These are phyloP conservation scores for Phylloporus arenicola DNA, from an alignment of 768 basidiomycete species.

Conservation along the genomic window DNA sequence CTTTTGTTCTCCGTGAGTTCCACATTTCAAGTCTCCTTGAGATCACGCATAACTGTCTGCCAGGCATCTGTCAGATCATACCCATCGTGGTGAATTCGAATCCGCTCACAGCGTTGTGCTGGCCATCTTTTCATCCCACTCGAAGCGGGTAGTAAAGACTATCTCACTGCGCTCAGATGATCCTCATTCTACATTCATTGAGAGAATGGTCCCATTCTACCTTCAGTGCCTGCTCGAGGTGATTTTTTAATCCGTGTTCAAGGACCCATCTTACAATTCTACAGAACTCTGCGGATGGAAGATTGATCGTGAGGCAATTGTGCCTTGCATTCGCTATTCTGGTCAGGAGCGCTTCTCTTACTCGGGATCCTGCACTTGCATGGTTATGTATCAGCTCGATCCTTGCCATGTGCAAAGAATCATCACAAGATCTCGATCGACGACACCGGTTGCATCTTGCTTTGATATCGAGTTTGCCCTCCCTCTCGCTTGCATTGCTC, in stretches of 20 bases:
- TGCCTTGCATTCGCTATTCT: slow-evolving; percentile 71
- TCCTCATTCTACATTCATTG: slow-evolving; percentile 37
- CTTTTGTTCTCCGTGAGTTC: slow-evolving; percentile 60
- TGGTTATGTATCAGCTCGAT: slow-evolving; percentile 65
- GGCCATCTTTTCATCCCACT: slow-evolving; percentile 62
- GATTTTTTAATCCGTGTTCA: slow-evolving; percentile 6
- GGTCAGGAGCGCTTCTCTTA: slow-evolving; percentile 50
- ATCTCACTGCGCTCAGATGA: slow-evolving; percentile 4
- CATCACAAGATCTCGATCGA: slow-evolving; percentile 17
- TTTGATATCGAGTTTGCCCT: slow-evolving; percentile 60
- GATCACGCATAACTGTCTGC: neutral
- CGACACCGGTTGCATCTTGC: slow-evolving; percentile 57
- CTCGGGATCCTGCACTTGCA: slow-evolving; percentile 44
- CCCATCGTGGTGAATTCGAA: slow-evolving; percentile 74
- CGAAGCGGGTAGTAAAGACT: slow-evolving; percentile 31
- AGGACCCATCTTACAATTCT: neutral
- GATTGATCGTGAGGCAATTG: slow-evolving; percentile 60
- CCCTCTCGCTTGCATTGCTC: slow-evolving; percentile 55
- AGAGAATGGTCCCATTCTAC: slow-evolving; percentile 70
- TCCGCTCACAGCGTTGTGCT: slow-evolving; percentile 82
- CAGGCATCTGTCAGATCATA: slow-evolving; percentile 56
- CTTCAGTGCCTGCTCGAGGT: slow-evolving; percentile 67
- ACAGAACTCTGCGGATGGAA: slow-evolving; percentile 61
- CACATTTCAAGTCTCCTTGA: neutral
- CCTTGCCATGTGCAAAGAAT: slow-evolving; percentile 40